These are phyloP conservation scores for Thermomyces lanuginosus DNA, from an alignment of 2,329 filamentous ascomycete species.

Conservation along the genomic window DNA sequence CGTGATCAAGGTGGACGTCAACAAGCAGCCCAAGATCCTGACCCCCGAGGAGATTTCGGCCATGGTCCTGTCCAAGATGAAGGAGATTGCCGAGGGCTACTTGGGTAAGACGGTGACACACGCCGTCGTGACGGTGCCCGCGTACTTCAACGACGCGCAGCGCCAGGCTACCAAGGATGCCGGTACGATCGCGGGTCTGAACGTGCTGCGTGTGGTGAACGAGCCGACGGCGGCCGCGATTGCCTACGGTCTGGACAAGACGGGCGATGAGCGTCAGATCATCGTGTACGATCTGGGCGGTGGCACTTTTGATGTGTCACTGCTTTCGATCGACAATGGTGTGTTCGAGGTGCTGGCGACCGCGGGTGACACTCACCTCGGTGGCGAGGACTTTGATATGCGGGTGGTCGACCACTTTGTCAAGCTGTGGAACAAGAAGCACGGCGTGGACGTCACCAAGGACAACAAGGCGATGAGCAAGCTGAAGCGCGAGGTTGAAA, in stretches of 20 bases:
- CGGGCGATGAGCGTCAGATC: slow-evolving; percentile 66
- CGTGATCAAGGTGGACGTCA: slow-evolving; percentile 52
- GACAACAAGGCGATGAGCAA: slow-evolving; percentile 98
- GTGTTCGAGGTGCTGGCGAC: slow-evolving; percentile 91
- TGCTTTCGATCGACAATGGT: slow-evolving; percentile 78
- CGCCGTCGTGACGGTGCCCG: slow-evolving; percentile 76
- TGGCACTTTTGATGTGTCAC: slow-evolving; percentile 88
- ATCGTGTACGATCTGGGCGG: slow-evolving; percentile 88
- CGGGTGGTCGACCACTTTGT: slow-evolving; percentile 89
- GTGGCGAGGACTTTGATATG: slow-evolving; percentile 98
- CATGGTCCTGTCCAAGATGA: slow-evolving; percentile 54
- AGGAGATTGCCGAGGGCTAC: slow-evolving; percentile 47
- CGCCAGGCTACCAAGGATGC: slow-evolving; percentile 94
- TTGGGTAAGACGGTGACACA: slow-evolving; percentile 45
- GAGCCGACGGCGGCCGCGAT: slow-evolving; percentile 91
- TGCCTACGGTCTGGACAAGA: slow-evolving; percentile 86
- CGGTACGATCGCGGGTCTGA: slow-evolving; percentile 78
- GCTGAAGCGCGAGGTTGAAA: slow-evolving; percentile 97
- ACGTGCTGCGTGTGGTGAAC: slow-evolving; percentile 91
- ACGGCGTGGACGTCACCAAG: slow-evolving; percentile 80
- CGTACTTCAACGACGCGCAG: slow-evolving; percentile 98
- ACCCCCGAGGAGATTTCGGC: slow-evolving; percentile 51
- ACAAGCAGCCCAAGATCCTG: slow-evolving; percentile 43
- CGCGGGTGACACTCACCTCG: slow-evolving; percentile 90
- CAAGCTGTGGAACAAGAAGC: slow-evolving; percentile 98